phyloP scores from a whole-genome alignment of 2,329 filamentous ascomycete genomes.

The Beauveria asiatica region DNA sequence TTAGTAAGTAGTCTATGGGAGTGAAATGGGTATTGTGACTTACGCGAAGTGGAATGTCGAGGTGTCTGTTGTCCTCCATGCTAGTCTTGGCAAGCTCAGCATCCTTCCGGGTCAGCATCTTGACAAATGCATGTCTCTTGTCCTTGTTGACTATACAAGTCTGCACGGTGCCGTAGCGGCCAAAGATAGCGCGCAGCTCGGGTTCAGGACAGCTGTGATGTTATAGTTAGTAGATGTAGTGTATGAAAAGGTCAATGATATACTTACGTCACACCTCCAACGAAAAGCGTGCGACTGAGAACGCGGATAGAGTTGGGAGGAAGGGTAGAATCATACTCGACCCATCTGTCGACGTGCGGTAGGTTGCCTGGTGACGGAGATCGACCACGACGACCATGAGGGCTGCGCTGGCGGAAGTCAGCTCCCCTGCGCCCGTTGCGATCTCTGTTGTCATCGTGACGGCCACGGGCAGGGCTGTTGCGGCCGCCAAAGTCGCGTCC shows the following conservation, averaged over 20 bases:
- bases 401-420: slow-evolving; percentile 85
- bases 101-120: slow-evolving; percentile 87
- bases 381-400: slow-evolving; percentile 53
- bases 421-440: slow-evolving; percentile 44
- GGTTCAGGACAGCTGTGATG: slow-evolving; percentile 58
- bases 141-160: slow-evolving; percentile 98
- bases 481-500: slow-evolving; percentile 56
- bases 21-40: slow-evolving; percentile 23
- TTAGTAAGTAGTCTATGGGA: slow-evolving; percentile 15
- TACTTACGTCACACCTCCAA: slow-evolving; percentile 84
- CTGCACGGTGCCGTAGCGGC: slow-evolving; percentile 77
- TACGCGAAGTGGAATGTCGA: slow-evolving; percentile 66
- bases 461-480: slow-evolving; percentile 54
- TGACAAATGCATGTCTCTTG: slow-evolving; percentile 97
- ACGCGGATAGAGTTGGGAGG: slow-evolving; percentile 80
- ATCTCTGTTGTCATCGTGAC: slow-evolving; percentile 45
- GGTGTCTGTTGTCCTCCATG: slow-evolving; percentile 71
- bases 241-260: not conserved
- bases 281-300: slow-evolving; percentile 87
- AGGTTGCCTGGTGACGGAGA: slow-evolving; percentile 46
- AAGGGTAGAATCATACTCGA: slow-evolving; percentile 70
- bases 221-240: slow-evolving; percentile 19
- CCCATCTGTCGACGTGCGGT: slow-evolving; percentile 50
- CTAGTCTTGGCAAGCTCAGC: slow-evolving; percentile 75
- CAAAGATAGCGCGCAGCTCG: slow-evolving; percentile 75